Base-by-base conservation (phyloP, 1,284 basidiomycete species). In the Irpex sp. region DNA sequence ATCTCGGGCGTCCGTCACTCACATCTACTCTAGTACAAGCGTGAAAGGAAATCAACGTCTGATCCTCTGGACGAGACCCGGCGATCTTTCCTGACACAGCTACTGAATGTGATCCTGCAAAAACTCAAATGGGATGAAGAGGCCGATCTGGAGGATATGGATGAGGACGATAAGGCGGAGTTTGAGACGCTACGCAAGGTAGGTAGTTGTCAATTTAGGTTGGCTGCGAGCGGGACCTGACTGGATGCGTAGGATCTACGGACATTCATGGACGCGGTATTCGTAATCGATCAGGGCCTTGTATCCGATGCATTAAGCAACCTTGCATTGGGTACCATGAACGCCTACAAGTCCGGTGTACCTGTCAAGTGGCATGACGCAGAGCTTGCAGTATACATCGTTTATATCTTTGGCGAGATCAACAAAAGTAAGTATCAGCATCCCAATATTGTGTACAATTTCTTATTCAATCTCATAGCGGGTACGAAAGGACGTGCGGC, bases 101-200 rank as follows among this genome's bases (percentile, higher is more conserved):
- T 98, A 5, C 80, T 99, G 14, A 81, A 89, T 66, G 88, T 94
- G 42, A 84, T 94, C 42, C 77, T 98, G 37, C 80, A 84, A 60
- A 98, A 98, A 77, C 83, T 93, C 73, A 96, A 94, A 71, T 99
- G 98, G 98, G 90, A 93, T 58, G 82, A 86, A 64, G 87, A 89
- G 0, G 85, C 84, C 4, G 90, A 95, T 69, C 88, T 89, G 6
- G 85, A 88, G 42, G 93, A 95, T 66, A 82, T 87, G 53, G 94
- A 96, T 58, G 94, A 95, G 61, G 96, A 98, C 61, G 96, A 96
- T 63, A 83, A 86, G 63, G 84, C 83, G 21, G 88, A 87, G 54
- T 98, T 99, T 68, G 88, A 93, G 62, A 85, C 86, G 61, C 82
- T 98, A 74, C 87, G 97, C 67, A 93, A 91, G 78, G 93, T 90